These are phyloP conservation scores for Pyrenochaeta sp. DNA, from an alignment of 2,329 filamentous ascomycete genomes.

Conservation along the genomic window DNA sequence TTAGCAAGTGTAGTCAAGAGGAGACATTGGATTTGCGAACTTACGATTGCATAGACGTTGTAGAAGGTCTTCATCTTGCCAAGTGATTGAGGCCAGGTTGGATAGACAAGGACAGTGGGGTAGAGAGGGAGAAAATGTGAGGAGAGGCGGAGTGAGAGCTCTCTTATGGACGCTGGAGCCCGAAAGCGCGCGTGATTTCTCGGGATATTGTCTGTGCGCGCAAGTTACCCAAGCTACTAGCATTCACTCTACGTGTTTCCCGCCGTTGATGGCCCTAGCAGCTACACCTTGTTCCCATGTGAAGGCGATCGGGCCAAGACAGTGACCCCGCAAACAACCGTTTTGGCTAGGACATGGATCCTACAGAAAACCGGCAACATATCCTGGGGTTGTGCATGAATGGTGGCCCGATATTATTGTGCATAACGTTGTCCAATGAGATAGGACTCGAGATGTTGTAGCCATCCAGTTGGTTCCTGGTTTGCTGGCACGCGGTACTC, in stretches of 20 bases:
- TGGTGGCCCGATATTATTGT: constrained; percentile 20
- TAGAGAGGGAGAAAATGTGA: constrained; percentile 4
- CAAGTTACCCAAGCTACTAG: constrained; percentile 3
- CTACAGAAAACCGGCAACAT: constrained; percentile 15
- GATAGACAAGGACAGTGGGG: constrained; percentile 12
- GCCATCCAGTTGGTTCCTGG: constrained; percentile 4
- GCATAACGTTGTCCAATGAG: constrained; percentile 17
- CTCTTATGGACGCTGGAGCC: constrained; percentile 20
- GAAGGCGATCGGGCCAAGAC: constrained; percentile 20
- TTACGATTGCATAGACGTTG: constrained; percentile 63
- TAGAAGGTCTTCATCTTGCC: constrained; percentile 49
- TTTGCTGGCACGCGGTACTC: constrained; percentile 15
- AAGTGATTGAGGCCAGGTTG: constrained; percentile 17
- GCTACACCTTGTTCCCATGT: constrained; percentile 11
- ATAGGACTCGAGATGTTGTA: constrained; percentile 2
- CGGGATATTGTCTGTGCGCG: constrained; percentile 19
- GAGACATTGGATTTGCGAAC: background rate
- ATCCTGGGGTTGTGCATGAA: constrained; percentile 37
- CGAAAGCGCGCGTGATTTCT: constrained; percentile 28
- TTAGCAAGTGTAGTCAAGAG: background rate
- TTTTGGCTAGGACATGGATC: constrained; percentile 18
- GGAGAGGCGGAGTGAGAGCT: constrained; percentile 1
- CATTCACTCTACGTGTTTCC: constrained; percentile 18
- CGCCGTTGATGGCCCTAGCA: constrained; percentile 9
- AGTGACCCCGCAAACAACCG: constrained; percentile 33